Conservation (phyloP, 2,329 filamentous ascomycete species). For the Neonectria faginata region DNA sequence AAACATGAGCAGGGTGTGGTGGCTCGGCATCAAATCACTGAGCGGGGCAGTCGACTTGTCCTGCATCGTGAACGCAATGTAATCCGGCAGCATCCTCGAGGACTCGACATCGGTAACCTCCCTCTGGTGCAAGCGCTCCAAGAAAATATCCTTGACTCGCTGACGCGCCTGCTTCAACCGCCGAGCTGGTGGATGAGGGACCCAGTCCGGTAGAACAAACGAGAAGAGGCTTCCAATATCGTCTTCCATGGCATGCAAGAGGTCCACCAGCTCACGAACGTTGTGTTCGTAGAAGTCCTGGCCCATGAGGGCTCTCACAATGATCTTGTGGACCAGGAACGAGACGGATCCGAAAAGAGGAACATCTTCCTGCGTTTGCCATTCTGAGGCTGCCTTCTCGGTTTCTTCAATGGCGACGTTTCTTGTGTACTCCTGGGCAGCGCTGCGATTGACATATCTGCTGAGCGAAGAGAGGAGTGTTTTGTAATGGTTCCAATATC, state of each 20-base stretch:
- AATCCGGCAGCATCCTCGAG: slow-evolving; percentile 14
- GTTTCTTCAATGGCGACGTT: slow-evolving; percentile 14
- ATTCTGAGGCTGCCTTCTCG: slow-evolving; percentile 19
- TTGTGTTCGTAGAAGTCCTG: slow-evolving; percentile 24
- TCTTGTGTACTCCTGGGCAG: slow-evolving; percentile 18
- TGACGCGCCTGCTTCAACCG: slow-evolving; percentile 18
- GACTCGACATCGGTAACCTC: background rate
- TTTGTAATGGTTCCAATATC: slow-evolving; percentile 24
- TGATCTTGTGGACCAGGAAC: slow-evolving; percentile 24
- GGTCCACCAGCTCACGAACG: slow-evolving; percentile 16
- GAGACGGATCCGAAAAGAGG: slow-evolving; percentile 19
- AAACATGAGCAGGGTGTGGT: slow-evolving; percentile 27
- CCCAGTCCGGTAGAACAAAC: slow-evolving; percentile 23
- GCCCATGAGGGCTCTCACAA: slow-evolving; percentile 23
- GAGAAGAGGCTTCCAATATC: slow-evolving; percentile 24
- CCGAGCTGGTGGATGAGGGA: slow-evolving; percentile 23
- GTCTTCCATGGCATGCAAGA: slow-evolving; percentile 23
- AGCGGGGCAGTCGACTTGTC: slow-evolving; percentile 24
- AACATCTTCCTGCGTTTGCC: slow-evolving; percentile 10
- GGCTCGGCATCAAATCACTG: slow-evolving; percentile 24
- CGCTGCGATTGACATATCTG: slow-evolving; percentile 22
- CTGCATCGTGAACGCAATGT: slow-evolving; percentile 24
- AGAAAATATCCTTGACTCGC: slow-evolving; percentile 18
- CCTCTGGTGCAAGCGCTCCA: slow-evolving; percentile 17
- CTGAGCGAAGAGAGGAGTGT: slow-evolving; percentile 18